Evolutionary conservation across 2,329 filamentous ascomycete genomes (phyloP).

Genomic region (Xylaria polymorpha): DNA sequence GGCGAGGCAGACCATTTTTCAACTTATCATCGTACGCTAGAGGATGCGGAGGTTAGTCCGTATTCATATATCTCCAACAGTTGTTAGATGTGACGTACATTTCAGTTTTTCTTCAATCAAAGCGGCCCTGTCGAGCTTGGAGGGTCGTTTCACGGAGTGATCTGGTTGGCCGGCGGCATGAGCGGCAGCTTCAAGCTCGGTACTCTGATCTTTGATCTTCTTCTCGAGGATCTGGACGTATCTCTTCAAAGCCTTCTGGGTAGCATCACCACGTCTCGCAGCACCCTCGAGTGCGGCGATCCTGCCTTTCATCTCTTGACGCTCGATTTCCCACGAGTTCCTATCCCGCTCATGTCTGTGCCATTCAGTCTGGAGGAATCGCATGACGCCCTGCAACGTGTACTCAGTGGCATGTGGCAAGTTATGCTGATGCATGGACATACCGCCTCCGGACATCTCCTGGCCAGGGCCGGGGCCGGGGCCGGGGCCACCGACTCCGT

Average conservation of each 20-base stretch:
- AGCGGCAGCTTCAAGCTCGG: conserved; percentile 71
- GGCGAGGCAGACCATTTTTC: conserved; percentile 54
- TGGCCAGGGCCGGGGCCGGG: conserved; percentile 57
- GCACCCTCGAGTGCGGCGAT: conserved; percentile 96
- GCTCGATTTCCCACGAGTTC: conserved; percentile 99
- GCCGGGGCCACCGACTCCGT: conserved; percentile 57
- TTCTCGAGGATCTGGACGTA: conserved; percentile 91
- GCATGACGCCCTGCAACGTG: conserved; percentile 86
- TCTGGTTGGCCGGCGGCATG: conserved; percentile 56
- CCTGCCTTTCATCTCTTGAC: conserved; percentile 97
- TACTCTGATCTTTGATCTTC: conserved; percentile 84
- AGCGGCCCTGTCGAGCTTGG: conserved; percentile 58
- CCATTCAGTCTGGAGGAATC: conserved; percentile 99
- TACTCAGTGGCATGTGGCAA: conserved; percentile 71
- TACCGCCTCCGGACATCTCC: conserved; percentile 50
- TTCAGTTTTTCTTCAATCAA: conserved; percentile 68
- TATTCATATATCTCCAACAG: neutral
- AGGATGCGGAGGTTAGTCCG: conserved; percentile 35
- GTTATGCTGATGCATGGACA: conserved; percentile 56
- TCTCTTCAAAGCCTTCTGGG: conserved; percentile 89
- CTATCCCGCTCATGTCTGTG: conserved; percentile 97
- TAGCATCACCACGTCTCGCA: conserved; percentile 83
- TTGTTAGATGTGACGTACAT: conserved; percentile 55
- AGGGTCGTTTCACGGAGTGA: conserved; percentile 58
- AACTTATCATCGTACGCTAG: conserved; percentile 58